Evolutionary conservation across 2,329 filamentous ascomycete species (phyloP).

Genomic region (Pseudogymnoascus sp.): DNA sequence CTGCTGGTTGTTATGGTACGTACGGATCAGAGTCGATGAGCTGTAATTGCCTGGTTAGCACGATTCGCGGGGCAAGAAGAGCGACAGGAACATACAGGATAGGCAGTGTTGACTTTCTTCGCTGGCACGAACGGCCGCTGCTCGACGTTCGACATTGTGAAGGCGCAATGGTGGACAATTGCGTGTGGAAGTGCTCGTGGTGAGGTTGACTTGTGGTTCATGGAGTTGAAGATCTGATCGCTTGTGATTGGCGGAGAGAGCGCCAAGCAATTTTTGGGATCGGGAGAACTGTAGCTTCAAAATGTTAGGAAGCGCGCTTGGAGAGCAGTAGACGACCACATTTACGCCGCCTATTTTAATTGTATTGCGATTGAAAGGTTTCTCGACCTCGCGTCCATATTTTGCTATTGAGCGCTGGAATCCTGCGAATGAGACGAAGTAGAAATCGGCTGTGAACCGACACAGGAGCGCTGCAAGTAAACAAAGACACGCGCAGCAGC

Average conservation of each 20-base stretch:
- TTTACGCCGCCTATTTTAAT: background rate
- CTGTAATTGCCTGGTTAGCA: slow-evolving; percentile 45
- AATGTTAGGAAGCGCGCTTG: slow-evolving; percentile 6
- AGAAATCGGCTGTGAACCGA: background rate
- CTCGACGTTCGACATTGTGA: slow-evolving; percentile 31
- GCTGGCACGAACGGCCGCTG: slow-evolving; percentile 55
- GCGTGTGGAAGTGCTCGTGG: slow-evolving; percentile 1
- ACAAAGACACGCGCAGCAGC: slow-evolving; percentile 8
- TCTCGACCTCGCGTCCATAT: background rate
- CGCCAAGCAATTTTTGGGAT: slow-evolving; percentile 10
- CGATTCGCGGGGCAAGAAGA: slow-evolving; percentile 10
- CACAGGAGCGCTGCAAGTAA: background rate
- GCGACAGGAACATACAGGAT: slow-evolving; percentile 59
- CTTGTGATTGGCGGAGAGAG: slow-evolving; percentile 4
- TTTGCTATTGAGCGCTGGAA: background rate
- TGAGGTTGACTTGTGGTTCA: slow-evolving; percentile 5
- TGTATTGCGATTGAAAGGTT: background rate
- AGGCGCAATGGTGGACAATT: slow-evolving; percentile 18
- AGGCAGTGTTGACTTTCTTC: slow-evolving; percentile 75
- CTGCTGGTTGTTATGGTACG: slow-evolving; percentile 31
- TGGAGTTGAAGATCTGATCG: slow-evolving; percentile 10
- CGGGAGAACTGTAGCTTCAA: slow-evolving; percentile 10
- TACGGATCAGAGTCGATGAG: slow-evolving; percentile 99
- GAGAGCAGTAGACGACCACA: background rate
- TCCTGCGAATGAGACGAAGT: background rate